Evolutionary conservation across 2,329 filamentous ascomycete genomes (phyloP).

Genomic region (Sarocladium brachiariae): DNA sequence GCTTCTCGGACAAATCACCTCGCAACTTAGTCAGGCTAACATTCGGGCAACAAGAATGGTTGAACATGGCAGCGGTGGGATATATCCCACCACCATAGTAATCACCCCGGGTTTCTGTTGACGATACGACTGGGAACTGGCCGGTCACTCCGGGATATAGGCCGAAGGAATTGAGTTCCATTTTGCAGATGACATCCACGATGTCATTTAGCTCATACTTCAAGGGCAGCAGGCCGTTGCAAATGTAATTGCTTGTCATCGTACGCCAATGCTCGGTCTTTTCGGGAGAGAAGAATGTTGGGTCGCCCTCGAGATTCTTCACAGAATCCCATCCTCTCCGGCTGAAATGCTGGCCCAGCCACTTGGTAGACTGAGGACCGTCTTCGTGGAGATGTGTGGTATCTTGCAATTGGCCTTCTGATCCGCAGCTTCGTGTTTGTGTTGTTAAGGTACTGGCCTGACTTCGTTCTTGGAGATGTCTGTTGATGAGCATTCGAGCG

Average conservation of each 20-base stretch:
- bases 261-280: slow-evolving; percentile 10
- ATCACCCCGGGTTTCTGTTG: slow-evolving; percentile 8
- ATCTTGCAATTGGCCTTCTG: background rate
- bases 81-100: slow-evolving; percentile 13
- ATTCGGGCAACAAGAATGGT: slow-evolving; percentile 14
- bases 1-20: too few relatives aligned
- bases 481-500: slow-evolving; percentile 10
- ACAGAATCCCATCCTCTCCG: slow-evolving; percentile 10
- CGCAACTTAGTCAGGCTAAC: too few relatives aligned
- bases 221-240: background rate
- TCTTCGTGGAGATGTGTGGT: background rate
- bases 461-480: background rate
- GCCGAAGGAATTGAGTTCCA: slow-evolving; percentile 14
- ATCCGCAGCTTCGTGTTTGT: background rate
- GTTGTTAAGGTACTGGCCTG: background rate
- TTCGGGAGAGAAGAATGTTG: slow-evolving; percentile 4
- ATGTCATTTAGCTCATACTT: slow-evolving; percentile 6
- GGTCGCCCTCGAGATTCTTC: slow-evolving; percentile 11
- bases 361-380: background rate
- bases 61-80: slow-evolving; percentile 14
- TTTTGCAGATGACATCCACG: slow-evolving; percentile 12
- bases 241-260: background rate
- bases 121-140: slow-evolving; percentile 6
- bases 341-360: slow-evolving; percentile 7
- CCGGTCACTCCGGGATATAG: slow-evolving; percentile 13